Percentiles rank a stretch among this genome's conserved stretches.
Conservation (phyloP, 768 basidiomycete genomes). For the Coprinopsis sp. region DNA sequence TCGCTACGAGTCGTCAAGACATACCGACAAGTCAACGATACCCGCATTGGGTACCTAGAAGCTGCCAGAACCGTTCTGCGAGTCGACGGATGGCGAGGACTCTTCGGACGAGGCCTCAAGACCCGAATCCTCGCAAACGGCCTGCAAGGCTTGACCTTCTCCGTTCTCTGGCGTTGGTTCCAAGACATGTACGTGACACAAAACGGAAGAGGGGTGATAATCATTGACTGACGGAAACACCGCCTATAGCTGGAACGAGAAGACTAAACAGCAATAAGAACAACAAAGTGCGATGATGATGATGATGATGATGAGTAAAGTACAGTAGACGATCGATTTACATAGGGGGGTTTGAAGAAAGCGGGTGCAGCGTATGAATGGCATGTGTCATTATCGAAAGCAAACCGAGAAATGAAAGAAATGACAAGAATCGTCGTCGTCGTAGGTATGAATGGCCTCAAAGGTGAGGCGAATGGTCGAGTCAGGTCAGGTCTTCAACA, state of each 20-base stretch:
- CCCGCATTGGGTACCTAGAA: conserved; percentile 70
- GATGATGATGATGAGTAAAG: no score
- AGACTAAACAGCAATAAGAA: conserved; percentile 13
- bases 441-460: not conserved
- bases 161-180: conserved; percentile 72
- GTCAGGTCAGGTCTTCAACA: conserved; percentile 13
- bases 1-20: conserved; percentile 92
- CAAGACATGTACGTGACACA: conserved; percentile 5
- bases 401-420: not conserved
- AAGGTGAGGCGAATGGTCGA: not conserved
- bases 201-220: no score
- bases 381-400: not conserved
- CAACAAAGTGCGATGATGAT: no score
- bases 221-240: no score
- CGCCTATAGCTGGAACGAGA: conserved; percentile 29
- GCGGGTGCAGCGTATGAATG: not conserved
- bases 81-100: conserved; percentile 68
- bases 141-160: conserved; percentile 87
- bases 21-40: conserved; percentile 86
- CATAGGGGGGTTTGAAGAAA: no score
- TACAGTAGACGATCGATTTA: no score
- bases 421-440: not conserved
- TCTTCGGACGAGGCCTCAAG: conserved; percentile 87
- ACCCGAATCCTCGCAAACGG: conserved; percentile 90
- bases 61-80: conserved; percentile 76